phyloP scores from a whole-genome alignment of 2,329 filamentous ascomycete species.

The Talaromyces verruculosus region DNA sequence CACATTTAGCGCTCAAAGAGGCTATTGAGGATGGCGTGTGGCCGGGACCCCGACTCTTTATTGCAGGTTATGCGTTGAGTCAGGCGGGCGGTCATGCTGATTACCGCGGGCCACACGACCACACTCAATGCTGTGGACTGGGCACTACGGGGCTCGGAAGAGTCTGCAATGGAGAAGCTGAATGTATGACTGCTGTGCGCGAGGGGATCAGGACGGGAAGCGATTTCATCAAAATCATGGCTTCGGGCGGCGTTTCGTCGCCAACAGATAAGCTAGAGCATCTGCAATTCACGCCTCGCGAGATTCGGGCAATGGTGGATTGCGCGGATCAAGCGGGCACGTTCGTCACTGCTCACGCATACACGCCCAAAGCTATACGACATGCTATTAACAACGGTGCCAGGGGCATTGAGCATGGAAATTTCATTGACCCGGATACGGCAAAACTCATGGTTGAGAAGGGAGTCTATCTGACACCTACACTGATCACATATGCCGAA shows the following conservation, averaged over 20 bases:
- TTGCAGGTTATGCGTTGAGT: slow-evolving; percentile 54
- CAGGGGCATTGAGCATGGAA: slow-evolving; percentile 57
- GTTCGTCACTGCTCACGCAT: slow-evolving; percentile 60
- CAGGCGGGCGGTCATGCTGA: slow-evolving; percentile 63
- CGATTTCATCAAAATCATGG: slow-evolving; percentile 65
- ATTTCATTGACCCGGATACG: slow-evolving; percentile 46
- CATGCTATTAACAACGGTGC: slow-evolving; percentile 58
- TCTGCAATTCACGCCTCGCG: slow-evolving; percentile 58
- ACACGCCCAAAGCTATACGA: slow-evolving; percentile 56
- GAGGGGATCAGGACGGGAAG: slow-evolving; percentile 58
- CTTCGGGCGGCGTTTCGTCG: slow-evolving; percentile 57
- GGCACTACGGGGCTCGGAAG: slow-evolving; percentile 40
- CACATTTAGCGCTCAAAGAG: slow-evolving; percentile 52
- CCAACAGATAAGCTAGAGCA: slow-evolving; percentile 56
- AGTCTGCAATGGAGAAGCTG: slow-evolving; percentile 56
- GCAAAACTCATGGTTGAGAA: slow-evolving; percentile 53
- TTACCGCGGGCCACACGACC: slow-evolving; percentile 45
- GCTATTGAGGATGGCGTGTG: slow-evolving; percentile 58
- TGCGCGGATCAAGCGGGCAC: slow-evolving; percentile 45
- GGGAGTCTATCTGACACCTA: slow-evolving; percentile 55
- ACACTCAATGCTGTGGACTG: slow-evolving; percentile 49
- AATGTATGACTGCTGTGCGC: slow-evolving; percentile 54
- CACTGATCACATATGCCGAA: slow-evolving; percentile 53
- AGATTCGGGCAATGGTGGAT: slow-evolving; percentile 58
- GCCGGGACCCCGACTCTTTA: slow-evolving; percentile 57